Evolutionary conservation across 345 rosid genomes (phyloP).

Genomic region (Theobroma cacao): DNA sequence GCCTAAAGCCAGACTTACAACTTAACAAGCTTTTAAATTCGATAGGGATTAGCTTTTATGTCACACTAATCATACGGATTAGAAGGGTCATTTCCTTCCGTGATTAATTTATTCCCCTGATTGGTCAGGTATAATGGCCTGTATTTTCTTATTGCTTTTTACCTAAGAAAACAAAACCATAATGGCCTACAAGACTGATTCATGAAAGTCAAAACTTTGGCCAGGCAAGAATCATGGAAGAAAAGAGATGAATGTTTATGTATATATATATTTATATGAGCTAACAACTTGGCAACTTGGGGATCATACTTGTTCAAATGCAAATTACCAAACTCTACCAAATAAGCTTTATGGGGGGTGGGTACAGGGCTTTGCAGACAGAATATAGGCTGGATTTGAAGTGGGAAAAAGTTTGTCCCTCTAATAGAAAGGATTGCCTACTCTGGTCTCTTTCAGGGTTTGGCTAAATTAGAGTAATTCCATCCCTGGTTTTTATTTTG

Average conservation of each 20-base stretch:
- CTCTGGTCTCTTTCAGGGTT: background rate
- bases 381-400: constrained; percentile 5
- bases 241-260: background rate
- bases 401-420: background rate
- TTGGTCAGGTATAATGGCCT: constrained; percentile 24
- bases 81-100: background rate
- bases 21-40: background rate
- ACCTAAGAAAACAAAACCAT: constrained; percentile 28
- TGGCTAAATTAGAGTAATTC: constrained; percentile 6
- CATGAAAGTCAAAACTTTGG: constrained; percentile 29
- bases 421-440: background rate
- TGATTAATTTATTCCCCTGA: constrained; percentile 6
- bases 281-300: constrained; percentile 15
- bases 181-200: constrained; percentile 17
- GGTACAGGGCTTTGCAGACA: background rate
- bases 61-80: background rate
- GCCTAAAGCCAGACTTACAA: background rate
- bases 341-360: background rate
- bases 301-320: background rate
- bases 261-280: background rate
- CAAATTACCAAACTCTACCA: constrained; percentile 2
- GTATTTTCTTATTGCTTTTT: constrained; percentile 26
- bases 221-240: constrained; percentile 13
- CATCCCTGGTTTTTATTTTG: background rate
- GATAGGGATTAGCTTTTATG: background rate